A percentile compares a stretch with the other conserved stretches of the same genome.
phyloP scores from a whole-genome alignment of 495 filamentous ascomycete species.

The Penicillium lagena region DNA sequence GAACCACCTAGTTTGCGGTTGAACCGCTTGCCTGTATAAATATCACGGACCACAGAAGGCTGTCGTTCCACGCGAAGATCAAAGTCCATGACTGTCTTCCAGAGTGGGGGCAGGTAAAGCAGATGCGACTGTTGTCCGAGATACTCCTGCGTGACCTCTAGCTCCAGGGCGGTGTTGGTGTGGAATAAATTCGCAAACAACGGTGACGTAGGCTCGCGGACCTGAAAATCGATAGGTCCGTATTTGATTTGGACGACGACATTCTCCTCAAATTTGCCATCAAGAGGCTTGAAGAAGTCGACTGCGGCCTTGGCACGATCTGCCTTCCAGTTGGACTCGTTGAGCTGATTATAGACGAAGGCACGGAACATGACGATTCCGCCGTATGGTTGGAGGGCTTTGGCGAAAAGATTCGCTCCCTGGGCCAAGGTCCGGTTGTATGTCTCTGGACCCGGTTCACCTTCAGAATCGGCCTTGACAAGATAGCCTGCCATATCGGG shows the following conservation, averaged over 20 bases:
- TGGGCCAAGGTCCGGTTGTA: constrained; percentile 66
- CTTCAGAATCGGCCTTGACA: constrained; percentile 70
- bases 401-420: constrained; percentile 65
- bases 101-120: constrained; percentile 59
- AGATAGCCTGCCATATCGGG: constrained; percentile 66
- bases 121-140: constrained; percentile 66
- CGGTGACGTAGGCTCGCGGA: constrained; percentile 63
- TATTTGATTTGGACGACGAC: constrained; percentile 70
- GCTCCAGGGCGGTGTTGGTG: constrained; percentile 56
- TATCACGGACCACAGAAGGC: constrained; percentile 46
- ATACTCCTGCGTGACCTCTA: constrained; percentile 65
- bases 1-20: constrained; percentile 52
- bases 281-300: constrained; percentile 58
- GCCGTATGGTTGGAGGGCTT: constrained; percentile 51
- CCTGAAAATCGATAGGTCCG: constrained; percentile 72
- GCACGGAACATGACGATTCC: constrained; percentile 68
- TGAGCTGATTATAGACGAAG: constrained; percentile 62
- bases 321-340: constrained; percentile 53
- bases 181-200: constrained; percentile 57
- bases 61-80: constrained; percentile 55
- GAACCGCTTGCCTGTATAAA: constrained; percentile 54
- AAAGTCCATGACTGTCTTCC: constrained; percentile 62
- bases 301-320: constrained; percentile 67
- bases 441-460: constrained; percentile 61
- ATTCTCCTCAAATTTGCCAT: constrained; percentile 62